Conservation (phyloP, 305 asterid species). For the Euphrasia arctica region DNA sequence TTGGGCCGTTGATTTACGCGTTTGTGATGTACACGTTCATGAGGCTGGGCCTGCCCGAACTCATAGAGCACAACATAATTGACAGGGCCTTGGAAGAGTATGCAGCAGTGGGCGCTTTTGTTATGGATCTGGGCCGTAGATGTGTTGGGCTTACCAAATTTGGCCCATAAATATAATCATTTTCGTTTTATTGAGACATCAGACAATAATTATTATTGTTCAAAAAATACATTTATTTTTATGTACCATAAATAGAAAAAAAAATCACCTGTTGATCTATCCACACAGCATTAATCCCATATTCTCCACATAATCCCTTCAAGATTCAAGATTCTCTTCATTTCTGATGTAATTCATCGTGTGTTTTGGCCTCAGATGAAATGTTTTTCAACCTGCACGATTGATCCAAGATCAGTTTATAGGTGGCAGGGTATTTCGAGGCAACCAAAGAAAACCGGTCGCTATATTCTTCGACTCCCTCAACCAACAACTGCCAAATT, state of each 20-base stretch:
- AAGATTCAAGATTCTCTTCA: too few relatives aligned
- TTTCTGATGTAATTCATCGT: too few relatives aligned
- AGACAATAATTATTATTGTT: background rate
- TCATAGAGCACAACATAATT: conserved; percentile 25
- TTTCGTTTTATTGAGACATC: background rate
- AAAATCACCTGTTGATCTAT: background rate
- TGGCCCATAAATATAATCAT: background rate
- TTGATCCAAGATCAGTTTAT: conserved; percentile 45
- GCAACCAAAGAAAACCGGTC: conserved; percentile 47
- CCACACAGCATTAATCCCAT: too few relatives aligned
- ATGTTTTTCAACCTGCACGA: conserved; percentile 41
- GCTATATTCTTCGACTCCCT: conserved; percentile 48
- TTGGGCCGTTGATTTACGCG: conserved; percentile 38
- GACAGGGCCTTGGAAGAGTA: conserved; percentile 21
- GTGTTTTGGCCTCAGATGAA: conserved; percentile 14
- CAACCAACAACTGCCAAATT: conserved; percentile 52
- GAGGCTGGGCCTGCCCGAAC: conserved; percentile 33
- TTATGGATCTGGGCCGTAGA: conserved; percentile 26
- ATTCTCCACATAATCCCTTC: background rate
- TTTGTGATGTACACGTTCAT: conserved; percentile 26
- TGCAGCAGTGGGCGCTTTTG: background rate
- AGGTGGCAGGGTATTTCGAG: conserved; percentile 42
- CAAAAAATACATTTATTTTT: background rate
- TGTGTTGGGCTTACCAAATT: conserved; percentile 16
- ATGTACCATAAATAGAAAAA: background rate